A percentile compares a stretch with the other conserved stretches of the same genome.
phyloP scores from a whole-genome alignment of 2,329 filamentous ascomycete species.

The Xylariaceae sp. region DNA sequence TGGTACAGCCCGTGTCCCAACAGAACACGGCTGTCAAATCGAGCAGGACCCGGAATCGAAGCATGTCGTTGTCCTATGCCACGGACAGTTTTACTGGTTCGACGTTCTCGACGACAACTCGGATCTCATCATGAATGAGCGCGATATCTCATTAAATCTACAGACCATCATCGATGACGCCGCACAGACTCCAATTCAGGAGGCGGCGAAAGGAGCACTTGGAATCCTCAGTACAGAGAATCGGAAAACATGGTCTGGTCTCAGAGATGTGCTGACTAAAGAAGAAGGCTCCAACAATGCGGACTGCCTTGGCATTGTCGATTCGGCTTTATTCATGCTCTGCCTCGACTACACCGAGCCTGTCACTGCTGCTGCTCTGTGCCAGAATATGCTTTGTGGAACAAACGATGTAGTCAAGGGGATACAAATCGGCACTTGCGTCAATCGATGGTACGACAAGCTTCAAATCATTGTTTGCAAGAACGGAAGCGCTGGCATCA shows the following conservation, averaged over 20 bases:
- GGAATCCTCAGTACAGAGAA: slow-evolving; percentile 96
- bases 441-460: slow-evolving; percentile 99
- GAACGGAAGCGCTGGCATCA: slow-evolving; percentile 97
- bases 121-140: slow-evolving; percentile 95
- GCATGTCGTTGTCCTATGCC: slow-evolving; percentile 88
- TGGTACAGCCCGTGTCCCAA: slow-evolving; percentile 89
- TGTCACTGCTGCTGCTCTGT: slow-evolving; percentile 73
- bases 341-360: slow-evolving; percentile 93
- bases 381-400: slow-evolving; percentile 97
- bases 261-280: slow-evolving; percentile 81
- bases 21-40: slow-evolving; percentile 91
- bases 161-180: slow-evolving; percentile 92
- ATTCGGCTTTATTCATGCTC: slow-evolving; percentile 87
- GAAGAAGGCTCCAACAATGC: slow-evolving; percentile 91
- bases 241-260: slow-evolving; percentile 88
- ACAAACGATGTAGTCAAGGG: slow-evolving; percentile 88
- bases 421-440: slow-evolving; percentile 95
- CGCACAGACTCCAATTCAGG: slow-evolving; percentile 81
- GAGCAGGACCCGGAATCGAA: slow-evolving; percentile 91
- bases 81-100: slow-evolving; percentile 98
- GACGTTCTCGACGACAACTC: slow-evolving; percentile 93
- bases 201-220: slow-evolving; percentile 90
- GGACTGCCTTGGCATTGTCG: slow-evolving; percentile 91
- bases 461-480: slow-evolving; percentile 98
- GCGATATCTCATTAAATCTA: slow-evolving; percentile 85